phyloP scores from a whole-genome alignment of 495 filamentous ascomycete genomes.

The Tuber indicum region DNA sequence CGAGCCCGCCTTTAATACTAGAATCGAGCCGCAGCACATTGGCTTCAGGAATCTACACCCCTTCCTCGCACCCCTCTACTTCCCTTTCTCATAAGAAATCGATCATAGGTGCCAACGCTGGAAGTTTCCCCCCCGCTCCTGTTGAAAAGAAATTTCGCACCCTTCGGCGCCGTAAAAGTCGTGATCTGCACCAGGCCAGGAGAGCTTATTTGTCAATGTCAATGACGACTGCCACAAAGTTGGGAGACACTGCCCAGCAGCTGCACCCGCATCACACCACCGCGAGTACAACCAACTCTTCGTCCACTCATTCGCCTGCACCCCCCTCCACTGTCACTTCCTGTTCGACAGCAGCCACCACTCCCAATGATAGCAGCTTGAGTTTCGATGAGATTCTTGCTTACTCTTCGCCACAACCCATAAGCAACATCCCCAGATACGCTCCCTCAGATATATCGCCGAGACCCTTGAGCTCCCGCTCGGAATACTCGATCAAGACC shows the following conservation, averaged over 20 bases:
- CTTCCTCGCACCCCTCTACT: background rate
- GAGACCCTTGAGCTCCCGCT: slow-evolving; percentile 28
- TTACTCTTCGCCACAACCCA: slow-evolving; percentile 25
- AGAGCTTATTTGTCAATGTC: slow-evolving; percentile 33
- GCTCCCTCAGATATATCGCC: slow-evolving; percentile 25
- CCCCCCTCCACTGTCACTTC: background rate
- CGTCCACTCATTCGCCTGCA: background rate
- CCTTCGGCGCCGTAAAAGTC: slow-evolving; percentile 35
- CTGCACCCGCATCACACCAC: slow-evolving; percentile 15
- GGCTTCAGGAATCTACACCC: background rate
- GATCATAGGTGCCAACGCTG: slow-evolving; percentile 13
- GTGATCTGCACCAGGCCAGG: slow-evolving; percentile 29
- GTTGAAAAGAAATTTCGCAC: slow-evolving; percentile 29
- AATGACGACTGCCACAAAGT: slow-evolving; percentile 16
- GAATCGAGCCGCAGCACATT: background rate
- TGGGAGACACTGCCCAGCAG: slow-evolving; percentile 20
- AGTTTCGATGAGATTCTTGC: slow-evolving; percentile 25
- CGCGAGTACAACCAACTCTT: background rate
- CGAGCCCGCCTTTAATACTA: background rate
- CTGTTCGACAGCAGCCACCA: background rate
- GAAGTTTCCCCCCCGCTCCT: slow-evolving; percentile 17
- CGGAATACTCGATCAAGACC: slow-evolving; percentile 19
- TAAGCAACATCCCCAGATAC: slow-evolving; percentile 22
- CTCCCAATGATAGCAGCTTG: slow-evolving; percentile 2
- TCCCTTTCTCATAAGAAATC: slow-evolving; percentile 1